phyloP scores from a whole-genome alignment of 75 land plant genomes.

The Sequoiadendron giganteum region DNA sequence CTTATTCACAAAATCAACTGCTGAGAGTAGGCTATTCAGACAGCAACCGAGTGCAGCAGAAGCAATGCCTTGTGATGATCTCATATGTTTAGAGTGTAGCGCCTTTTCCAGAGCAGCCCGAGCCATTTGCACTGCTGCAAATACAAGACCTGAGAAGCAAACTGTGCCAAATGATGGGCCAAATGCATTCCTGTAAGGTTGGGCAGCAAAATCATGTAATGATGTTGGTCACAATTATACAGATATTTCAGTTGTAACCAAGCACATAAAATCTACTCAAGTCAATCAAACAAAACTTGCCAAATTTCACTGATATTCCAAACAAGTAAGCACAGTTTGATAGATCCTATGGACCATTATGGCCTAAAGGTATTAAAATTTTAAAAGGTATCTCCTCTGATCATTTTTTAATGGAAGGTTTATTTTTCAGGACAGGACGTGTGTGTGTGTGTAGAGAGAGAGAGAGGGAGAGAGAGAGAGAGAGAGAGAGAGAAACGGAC shows the following conservation, averaged over 20 bases:
- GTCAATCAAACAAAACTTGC: too few relatives aligned
- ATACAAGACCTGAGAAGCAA: constrained; percentile 40
- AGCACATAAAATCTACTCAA: neutral
- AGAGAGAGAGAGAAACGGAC: too few relatives aligned
- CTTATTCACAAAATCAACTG: constrained; percentile 45
- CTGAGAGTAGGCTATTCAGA: constrained; percentile 24
- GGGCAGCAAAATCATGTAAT: neutral
- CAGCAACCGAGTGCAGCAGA: constrained; percentile 27
- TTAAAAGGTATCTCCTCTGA: too few relatives aligned
- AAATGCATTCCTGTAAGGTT: constrained; percentile 39
- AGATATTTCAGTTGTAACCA: neutral
- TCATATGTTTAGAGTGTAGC: constrained; percentile 4
- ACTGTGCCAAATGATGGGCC: constrained; percentile 50
- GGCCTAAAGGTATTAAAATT: neutral
- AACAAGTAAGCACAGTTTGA: neutral
- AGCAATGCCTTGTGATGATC: constrained; percentile 20
- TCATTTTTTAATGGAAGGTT: too few relatives aligned
- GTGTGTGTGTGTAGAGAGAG: too few relatives aligned
- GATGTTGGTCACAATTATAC: neutral
- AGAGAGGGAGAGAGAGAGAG: too few relatives aligned
- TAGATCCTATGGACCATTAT: neutral
- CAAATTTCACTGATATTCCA: neutral
- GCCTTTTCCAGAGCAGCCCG: constrained; percentile 31
- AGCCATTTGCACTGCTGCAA: constrained; percentile 35
- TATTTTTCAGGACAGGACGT: too few relatives aligned